Conservation (phyloP, 2,329 filamentous ascomycete species). For the Colletotrichum chrysophilum region DNA sequence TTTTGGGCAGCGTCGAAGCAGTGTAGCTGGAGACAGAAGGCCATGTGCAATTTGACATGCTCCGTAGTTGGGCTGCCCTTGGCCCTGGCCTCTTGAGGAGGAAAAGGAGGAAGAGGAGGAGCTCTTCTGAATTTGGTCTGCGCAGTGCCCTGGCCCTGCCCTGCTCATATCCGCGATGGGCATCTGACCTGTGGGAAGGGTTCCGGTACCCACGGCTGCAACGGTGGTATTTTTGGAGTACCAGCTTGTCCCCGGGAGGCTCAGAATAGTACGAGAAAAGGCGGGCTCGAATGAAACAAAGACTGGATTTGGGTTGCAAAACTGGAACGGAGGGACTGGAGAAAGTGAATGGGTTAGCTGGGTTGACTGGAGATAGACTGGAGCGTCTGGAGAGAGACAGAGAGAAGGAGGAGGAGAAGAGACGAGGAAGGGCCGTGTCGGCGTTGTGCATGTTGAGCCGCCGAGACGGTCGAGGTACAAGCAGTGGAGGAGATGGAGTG, state of each 20-base stretch:
- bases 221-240: not conserved
- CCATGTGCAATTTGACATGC: not conserved
- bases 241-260: not conserved
- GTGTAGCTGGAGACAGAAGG: not conserved
- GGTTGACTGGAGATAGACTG: not conserved
- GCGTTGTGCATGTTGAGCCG: not conserved
- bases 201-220: not conserved
- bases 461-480: conserved; percentile 8
- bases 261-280: not conserved
- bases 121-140: not conserved
- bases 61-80: not conserved
- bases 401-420: not conserved
- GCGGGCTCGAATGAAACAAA: not conserved
- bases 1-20: not conserved
- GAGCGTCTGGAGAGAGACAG: not conserved
- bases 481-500: not conserved
- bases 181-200: not conserved
- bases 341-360: conserved; percentile 10
- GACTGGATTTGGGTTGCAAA: not conserved
- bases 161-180: not conserved
- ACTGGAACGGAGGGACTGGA: conserved; percentile 8
- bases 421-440: not conserved
- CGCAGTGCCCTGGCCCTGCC: not conserved
- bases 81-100: not conserved
- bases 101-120: not conserved